Conservation (phyloP, 148 eudicot genomes). For the Silene uniflora region DNA sequence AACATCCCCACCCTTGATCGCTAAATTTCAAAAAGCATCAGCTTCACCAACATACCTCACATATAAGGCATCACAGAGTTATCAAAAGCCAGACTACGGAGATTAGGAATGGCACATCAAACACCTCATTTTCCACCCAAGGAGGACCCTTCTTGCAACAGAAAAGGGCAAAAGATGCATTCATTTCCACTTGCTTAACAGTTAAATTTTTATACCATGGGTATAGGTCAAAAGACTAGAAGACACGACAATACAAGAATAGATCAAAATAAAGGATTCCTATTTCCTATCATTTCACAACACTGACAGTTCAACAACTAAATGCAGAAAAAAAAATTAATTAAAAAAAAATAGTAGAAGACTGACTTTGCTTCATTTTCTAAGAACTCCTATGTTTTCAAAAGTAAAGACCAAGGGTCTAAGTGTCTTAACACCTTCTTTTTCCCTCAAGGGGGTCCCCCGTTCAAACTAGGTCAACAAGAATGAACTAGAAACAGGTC, state of each 20-base stretch:
- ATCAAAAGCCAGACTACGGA: background rate
- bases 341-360: background rate
- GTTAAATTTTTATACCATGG: background rate
- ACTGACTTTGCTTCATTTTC: too few relatives aligned
- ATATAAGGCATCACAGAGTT: background rate
- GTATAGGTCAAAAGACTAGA: background rate
- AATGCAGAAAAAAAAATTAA: background rate
- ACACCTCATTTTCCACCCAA: background rate
- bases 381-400: too few relatives aligned
- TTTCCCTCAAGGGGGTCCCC: background rate
- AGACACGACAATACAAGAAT: background rate
- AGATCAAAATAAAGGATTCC: background rate
- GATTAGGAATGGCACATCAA: background rate
- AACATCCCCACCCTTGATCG: background rate
- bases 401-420: background rate
- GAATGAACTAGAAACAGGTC: background rate
- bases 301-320: background rate
- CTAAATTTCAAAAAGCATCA: background rate
- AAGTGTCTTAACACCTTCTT: background rate
- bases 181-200: background rate
- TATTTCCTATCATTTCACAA: background rate
- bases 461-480: background rate
- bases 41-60: background rate
- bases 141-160: too few relatives aligned
- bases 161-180: background rate